These are phyloP conservation scores for Alloteropsis semialata DNA, from an alignment of 176 grass and related monocot genomes.

Conservation along the genomic window DNA sequence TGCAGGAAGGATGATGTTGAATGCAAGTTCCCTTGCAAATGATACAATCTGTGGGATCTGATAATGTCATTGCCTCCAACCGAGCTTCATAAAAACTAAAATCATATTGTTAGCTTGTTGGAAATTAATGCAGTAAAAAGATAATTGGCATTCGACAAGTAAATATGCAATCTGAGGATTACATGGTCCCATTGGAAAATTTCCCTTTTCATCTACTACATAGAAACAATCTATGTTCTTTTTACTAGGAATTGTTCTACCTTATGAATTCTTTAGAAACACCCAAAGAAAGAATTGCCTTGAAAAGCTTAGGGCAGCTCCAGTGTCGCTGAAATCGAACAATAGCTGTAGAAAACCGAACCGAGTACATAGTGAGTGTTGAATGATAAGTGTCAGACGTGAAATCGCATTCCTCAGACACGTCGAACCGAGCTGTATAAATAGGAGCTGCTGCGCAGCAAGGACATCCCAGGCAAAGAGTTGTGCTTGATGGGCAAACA, in stretches of 20 bases:
- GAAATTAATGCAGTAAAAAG: not conserved
- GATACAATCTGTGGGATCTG: conserved; percentile 4
- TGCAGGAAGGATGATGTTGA: not conserved
- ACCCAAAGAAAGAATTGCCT: conserved; percentile 7
- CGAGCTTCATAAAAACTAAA: conserved; percentile 3
- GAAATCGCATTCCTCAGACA: too few species aligned
- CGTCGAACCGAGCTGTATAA: too few species aligned
- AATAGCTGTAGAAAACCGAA: too few species aligned
- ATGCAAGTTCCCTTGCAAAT: not conserved
- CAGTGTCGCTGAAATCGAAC: too few species aligned
- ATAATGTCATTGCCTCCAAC: not conserved
- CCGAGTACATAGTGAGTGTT: too few species aligned
- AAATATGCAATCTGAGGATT: not conserved
- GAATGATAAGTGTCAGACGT: too few species aligned
- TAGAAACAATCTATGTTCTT: conserved; percentile 1
- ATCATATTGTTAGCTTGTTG: not conserved
- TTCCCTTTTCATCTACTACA: conserved; percentile 3
- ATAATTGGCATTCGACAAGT: not conserved
- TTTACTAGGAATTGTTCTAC: not conserved
- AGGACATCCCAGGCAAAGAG: too few species aligned
- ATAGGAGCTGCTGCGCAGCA: too few species aligned
- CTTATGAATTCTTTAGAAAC: not conserved
- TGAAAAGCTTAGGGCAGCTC: too few species aligned
- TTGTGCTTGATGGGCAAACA: too few species aligned
- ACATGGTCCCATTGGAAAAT: conserved; percentile 8